These are phyloP conservation scores for Rhizoctonia solani DNA, from an alignment of 1,284 basidiomycete species.

Conservation along the genomic window DNA sequence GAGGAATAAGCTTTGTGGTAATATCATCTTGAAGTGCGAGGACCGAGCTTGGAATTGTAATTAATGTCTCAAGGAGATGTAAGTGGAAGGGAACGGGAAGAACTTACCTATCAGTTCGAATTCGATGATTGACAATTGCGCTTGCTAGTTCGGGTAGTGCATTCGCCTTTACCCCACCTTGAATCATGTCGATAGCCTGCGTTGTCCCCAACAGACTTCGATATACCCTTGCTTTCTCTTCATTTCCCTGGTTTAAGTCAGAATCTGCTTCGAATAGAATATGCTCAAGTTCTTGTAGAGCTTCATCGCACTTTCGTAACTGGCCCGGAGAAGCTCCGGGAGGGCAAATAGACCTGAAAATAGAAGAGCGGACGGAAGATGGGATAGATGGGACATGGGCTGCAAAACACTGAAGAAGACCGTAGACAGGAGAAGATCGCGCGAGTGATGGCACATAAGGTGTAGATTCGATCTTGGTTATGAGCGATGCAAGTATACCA, in stretches of 20 bases:
- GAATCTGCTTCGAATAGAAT: conserved; percentile 49
- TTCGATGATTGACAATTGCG: conserved; percentile 64
- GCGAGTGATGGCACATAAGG: conserved; percentile 50
- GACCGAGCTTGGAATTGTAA: conserved; percentile 48
- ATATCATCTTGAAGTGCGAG: conserved; percentile 52
- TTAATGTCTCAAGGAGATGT: neutral
- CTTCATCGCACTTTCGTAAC: conserved; percentile 47
- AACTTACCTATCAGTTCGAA: conserved; percentile 54
- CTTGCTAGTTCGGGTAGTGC: conserved; percentile 61
- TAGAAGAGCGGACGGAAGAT: conserved; percentile 49
- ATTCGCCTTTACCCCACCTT: conserved; percentile 70
- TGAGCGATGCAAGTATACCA: conserved; percentile 61
- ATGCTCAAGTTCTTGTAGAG: conserved; percentile 51
- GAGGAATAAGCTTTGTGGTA: conserved; percentile 48
- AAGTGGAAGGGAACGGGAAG: neutral
- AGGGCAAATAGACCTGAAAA: conserved; percentile 6
- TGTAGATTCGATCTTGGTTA: conserved; percentile 59
- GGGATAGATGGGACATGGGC: conserved; percentile 56
- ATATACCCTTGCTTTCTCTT: conserved; percentile 38
- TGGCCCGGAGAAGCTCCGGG: neutral
- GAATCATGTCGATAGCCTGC: conserved; percentile 68
- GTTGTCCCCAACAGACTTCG: conserved; percentile 62
- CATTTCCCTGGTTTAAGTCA: conserved; percentile 7
- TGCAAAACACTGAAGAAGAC: conserved; percentile 50
- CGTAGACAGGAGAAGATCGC: conserved; percentile 51